Evolutionary conservation across 345 rosid species (phyloP).

Genomic region (Arabidopsis arenosa): DNA sequence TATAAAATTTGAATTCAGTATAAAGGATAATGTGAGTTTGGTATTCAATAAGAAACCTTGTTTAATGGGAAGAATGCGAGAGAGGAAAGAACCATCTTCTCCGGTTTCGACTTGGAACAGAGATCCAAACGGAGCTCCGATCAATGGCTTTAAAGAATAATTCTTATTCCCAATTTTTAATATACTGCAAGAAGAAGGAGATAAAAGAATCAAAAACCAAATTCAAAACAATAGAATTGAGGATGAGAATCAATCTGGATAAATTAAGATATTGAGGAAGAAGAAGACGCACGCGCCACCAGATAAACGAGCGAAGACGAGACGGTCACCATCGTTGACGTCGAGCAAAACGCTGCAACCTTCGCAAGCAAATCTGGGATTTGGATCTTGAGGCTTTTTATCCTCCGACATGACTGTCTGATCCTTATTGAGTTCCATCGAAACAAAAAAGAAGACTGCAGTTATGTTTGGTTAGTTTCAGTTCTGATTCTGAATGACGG

Average conservation of each 20-base stretch:
- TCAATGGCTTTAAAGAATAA: conserved; percentile 69
- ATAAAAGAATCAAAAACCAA: background rate
- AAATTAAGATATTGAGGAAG: background rate
- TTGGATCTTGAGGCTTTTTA: conserved; percentile 37
- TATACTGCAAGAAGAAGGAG: conserved; percentile 45
- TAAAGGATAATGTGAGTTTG: conserved; percentile 7
- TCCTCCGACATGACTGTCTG: conserved; percentile 27
- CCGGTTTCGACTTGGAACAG: conserved; percentile 78
- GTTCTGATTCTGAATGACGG: conserved; percentile 3
- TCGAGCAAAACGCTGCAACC: conserved; percentile 95
- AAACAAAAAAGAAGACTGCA: background rate
- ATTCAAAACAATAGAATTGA: background rate
- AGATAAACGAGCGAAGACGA: conserved; percentile 89
- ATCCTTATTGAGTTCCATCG: conserved; percentile 36
- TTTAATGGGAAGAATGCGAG: conserved; percentile 52
- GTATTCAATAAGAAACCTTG: conserved; percentile 55
- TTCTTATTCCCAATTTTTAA: conserved; percentile 77
- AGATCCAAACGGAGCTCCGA: conserved; percentile 88
- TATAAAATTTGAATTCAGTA: background rate
- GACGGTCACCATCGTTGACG: conserved; percentile 94
- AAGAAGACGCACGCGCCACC: conserved; percentile 69
- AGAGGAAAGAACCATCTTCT: conserved; percentile 60
- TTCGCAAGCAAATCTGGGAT: conserved; percentile 76
- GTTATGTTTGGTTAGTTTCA: background rate
- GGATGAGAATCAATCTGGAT: background rate